A percentile compares a stretch with the other conserved stretches of the same genome.
Evolutionary conservation across 2,329 filamentous ascomycete genomes (phyloP).

Genomic region (Ophiostoma sp.): DNA sequence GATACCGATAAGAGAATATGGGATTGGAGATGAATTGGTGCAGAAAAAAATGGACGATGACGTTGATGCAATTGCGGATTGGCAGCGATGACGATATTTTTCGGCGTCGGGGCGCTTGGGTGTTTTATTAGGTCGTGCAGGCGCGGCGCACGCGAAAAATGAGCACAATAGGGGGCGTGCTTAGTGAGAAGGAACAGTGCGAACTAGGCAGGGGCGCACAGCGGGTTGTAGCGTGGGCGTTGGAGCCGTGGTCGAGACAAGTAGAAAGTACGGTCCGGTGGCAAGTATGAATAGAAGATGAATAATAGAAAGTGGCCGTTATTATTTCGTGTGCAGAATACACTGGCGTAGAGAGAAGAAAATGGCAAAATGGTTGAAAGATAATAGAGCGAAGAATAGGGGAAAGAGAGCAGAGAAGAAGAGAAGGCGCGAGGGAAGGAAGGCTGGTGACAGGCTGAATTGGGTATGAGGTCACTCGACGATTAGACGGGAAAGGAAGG

Average conservation of each 20-base stretch:
- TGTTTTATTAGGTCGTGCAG: not conserved
- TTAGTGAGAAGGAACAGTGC: not conserved
- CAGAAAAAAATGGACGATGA: constrained; percentile 16
- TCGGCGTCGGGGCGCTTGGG: constrained; percentile 6
- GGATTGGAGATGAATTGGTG: constrained; percentile 29
- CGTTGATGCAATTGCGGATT: constrained; percentile 16
- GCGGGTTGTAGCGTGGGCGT: not conserved
- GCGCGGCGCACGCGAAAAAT: constrained; percentile 14
- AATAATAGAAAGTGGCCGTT: not conserved
- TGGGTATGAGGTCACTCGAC: constrained; percentile 5
- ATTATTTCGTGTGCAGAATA: not conserved
- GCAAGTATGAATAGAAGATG: not conserved
- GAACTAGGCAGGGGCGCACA: not conserved
- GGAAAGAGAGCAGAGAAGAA: not conserved
- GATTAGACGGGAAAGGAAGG: constrained; percentile 3
- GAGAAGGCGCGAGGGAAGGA: not conserved
- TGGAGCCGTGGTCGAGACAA: not conserved
- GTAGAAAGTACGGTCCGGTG: not conserved
- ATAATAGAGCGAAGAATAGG: not conserved
- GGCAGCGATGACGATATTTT: constrained; percentile 18
- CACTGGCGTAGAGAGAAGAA: no score
- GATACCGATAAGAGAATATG: not conserved
- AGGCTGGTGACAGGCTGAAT: not conserved
- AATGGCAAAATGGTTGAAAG: not conserved
- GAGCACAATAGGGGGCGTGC: constrained; percentile 11